Percentiles rank a stretch among this genome's conserved stretches.
These are phyloP conservation scores for Crithidia brevicula DNA, from an alignment of 208 protist species.

Conservation along the genomic window DNA sequence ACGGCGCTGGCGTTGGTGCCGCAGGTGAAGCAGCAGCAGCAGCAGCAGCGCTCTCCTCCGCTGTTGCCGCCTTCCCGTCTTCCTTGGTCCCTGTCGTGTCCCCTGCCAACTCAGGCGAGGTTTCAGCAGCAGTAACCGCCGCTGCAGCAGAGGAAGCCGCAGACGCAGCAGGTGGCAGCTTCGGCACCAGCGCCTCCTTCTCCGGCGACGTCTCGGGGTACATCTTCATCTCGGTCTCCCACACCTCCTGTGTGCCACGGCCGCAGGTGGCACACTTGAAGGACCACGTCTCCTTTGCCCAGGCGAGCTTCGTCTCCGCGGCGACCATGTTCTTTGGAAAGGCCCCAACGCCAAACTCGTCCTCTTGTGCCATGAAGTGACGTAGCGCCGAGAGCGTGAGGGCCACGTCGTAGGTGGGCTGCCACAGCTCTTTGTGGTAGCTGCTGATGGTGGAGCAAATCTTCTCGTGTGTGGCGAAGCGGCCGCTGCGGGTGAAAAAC, in stretches of 20 bases:
- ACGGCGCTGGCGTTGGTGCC: background rate
- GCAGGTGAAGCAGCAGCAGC: background rate
- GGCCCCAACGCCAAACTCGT: constrained; percentile 73
- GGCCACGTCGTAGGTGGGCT: constrained; percentile 73
- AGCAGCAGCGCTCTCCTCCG: constrained; percentile 14
- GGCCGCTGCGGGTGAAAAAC: constrained; percentile 89
- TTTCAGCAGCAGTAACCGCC: background rate
- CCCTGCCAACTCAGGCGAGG: background rate
- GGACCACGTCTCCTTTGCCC: constrained; percentile 55
- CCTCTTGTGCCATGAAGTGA: constrained; percentile 87
- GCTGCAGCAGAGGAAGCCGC: background rate
- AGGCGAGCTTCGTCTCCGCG: constrained; percentile 36
- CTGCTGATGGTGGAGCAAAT: constrained; percentile 91
- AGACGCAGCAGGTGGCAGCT: constrained; percentile 3
- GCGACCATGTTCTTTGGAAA: constrained; percentile 47
- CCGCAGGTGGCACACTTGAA: constrained; percentile 56
- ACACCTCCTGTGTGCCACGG: constrained; percentile 32
- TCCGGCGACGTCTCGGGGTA: constrained; percentile 44
- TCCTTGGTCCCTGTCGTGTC: constrained; percentile 8
- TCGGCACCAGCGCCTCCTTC: constrained; percentile 30
- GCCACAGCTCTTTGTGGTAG: constrained; percentile 92
- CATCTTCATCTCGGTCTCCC: constrained; percentile 54
- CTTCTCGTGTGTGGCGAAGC: constrained; percentile 77
- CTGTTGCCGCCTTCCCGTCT: background rate
- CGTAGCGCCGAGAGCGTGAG: constrained; percentile 75